These are phyloP conservation scores for Gentiana macrophylla DNA, from an alignment of 257 asterid genomes.

Conservation along the genomic window DNA sequence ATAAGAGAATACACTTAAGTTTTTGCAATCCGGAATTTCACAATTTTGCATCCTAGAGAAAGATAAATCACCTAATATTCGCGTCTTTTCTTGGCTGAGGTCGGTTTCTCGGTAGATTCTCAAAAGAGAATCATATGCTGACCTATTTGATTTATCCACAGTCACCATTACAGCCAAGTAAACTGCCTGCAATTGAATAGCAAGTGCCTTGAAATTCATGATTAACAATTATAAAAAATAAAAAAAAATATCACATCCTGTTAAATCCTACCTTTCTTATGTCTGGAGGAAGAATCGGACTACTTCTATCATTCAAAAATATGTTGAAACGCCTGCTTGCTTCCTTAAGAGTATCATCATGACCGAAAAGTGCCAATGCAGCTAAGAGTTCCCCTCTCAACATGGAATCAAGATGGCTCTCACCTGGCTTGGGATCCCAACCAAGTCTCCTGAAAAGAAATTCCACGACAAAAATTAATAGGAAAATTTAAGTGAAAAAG, in stretches of 20 bases:
- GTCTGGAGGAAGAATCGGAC: constrained; percentile 81
- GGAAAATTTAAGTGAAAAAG: background rate
- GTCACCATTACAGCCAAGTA: constrained; percentile 66
- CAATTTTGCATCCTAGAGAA: background rate
- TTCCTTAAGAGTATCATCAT: constrained; percentile 53
- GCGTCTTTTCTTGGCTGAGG: constrained; percentile 94
- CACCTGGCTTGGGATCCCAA: constrained; percentile 93
- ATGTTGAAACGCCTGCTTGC: constrained; percentile 62
- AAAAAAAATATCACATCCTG: background rate
- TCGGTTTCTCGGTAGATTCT: constrained; percentile 74
- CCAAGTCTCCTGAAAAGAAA: constrained; percentile 68
- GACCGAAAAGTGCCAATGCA: constrained; percentile 66
- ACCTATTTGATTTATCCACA: constrained; percentile 58
- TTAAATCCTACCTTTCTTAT: constrained; percentile 61
- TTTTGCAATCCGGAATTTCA: constrained; percentile 7
- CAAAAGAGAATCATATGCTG: constrained; percentile 68
- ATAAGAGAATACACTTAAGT: constrained; percentile 13
- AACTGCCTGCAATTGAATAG: constrained; percentile 50
- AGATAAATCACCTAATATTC: constrained; percentile 49
- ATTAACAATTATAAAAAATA: background rate
- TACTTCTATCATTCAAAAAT: constrained; percentile 60
- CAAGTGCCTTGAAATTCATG: background rate
- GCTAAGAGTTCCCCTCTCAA: constrained; percentile 79
- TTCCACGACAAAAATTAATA: constrained; percentile 7
- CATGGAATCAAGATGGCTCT: constrained; percentile 92